Evolutionary conservation across 352 stramenopile genomes (phyloP), one percentile per base, ranked within the genome.

Genomic region (Pythium monospermum): DNA sequence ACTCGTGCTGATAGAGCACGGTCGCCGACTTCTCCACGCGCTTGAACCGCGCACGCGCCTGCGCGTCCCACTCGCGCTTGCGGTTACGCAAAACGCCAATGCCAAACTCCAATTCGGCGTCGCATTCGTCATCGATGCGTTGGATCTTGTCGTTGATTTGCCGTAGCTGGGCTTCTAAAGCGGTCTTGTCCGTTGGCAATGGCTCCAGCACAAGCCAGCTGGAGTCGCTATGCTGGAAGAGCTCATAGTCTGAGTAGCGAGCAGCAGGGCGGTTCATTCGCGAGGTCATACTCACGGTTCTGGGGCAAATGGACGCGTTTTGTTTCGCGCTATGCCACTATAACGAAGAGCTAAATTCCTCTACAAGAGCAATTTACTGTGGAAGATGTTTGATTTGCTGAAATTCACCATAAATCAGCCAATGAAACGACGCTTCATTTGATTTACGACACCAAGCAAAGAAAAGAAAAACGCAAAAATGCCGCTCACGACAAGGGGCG

Each of bases 1-100:
- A 68, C 25, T 77, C 64, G 46, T 84, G 71, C 42, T 68, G 61
- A 30, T 61, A 76, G 18, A 85, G 62, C 57, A 53, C 49, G 2
- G 40, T 25, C 2, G 64, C 61, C 3, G 54, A 70, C 4, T 42
- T 8, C 30, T 65, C 53, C 25, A 66, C 52, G 48, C 73, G 59
- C 32, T 68, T 52, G 15, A 71, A 61, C 47, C 51, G 57, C 16
- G 38, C 61, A 31, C 66, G 55, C 23, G 72, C 72, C 23, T 60
- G 60, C 16, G 28, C 43, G n/a, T 76, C 49, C 7, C 58, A 37
- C 25, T 42, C 33, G 21, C 68, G 47, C 23, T 63, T 69, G 18
- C 33, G 43, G 3, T 41, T 35, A 5, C 46, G 13, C 6, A 85
- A 49, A 40, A 76, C 32, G 30, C 61, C 55, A 18, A 51, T 68